Percentiles rank a stretch among this genome's conserved stretches.
These are phyloP conservation scores for Aspergillus quadrilineatus DNA, from an alignment of 2,329 filamentous ascomycete species.

Conservation along the genomic window DNA sequence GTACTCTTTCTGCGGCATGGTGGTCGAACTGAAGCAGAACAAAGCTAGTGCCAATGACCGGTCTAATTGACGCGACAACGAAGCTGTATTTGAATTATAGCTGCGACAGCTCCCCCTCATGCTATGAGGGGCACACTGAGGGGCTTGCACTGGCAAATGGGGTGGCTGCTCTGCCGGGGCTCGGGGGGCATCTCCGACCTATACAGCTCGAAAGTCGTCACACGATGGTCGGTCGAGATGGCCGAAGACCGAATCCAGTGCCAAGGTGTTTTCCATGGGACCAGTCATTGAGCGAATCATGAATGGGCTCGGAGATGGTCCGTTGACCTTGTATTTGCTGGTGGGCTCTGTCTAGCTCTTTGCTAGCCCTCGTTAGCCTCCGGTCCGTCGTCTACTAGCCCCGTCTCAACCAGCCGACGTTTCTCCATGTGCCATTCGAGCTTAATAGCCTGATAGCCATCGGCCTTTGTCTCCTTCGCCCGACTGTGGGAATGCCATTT, in stretches of 20 bases:
- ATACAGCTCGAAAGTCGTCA: background rate
- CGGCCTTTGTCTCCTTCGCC: conserved; percentile 8
- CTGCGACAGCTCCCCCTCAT: background rate
- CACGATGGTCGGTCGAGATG: conserved; percentile 7
- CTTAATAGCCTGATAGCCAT: background rate
- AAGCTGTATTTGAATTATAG: conserved; percentile 11
- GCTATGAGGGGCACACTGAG: background rate
- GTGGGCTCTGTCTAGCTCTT: background rate
- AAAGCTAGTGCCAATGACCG: no score
- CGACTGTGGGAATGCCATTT: background rate
- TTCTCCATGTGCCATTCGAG: background rate
- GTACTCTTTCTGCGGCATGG: conserved; percentile 53
- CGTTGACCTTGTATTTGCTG: conserved; percentile 4
- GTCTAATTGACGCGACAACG: background rate
- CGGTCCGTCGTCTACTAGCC: no score
- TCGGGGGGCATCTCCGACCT: conserved; percentile 33
- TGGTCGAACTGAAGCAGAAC: background rate
- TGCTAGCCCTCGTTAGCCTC: background rate
- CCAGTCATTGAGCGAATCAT: conserved; percentile 15
- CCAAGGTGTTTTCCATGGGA: background rate
- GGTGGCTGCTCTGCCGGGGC: conserved; percentile 21
- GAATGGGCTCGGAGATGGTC: conserved; percentile 20
- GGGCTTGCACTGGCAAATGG: background rate
- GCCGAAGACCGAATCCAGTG: conserved; percentile 25
- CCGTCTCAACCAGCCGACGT: background rate